These are phyloP conservation scores for Fagopyrum homotropicum DNA, from an alignment of 148 eudicot species.

Conservation along the genomic window DNA sequence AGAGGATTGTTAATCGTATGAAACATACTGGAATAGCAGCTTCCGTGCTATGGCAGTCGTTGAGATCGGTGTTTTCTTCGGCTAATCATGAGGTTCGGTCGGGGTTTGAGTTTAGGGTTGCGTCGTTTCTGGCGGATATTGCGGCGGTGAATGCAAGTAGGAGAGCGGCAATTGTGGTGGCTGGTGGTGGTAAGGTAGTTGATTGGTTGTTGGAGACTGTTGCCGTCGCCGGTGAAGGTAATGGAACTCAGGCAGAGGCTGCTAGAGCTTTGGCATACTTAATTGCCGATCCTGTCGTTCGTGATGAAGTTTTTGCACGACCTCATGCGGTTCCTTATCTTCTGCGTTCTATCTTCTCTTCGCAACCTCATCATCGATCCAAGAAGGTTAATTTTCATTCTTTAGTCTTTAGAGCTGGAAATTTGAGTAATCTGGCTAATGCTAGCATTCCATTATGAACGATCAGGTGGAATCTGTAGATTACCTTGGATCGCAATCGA, in stretches of 20 bases:
- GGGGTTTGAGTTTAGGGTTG: slow-evolving; percentile 88
- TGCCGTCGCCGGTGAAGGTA: slow-evolving; percentile 32
- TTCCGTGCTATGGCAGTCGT: slow-evolving; percentile 67
- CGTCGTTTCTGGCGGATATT: slow-evolving; percentile 85
- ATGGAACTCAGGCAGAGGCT: slow-evolving; percentile 73
- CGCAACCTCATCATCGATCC: slow-evolving; percentile 63
- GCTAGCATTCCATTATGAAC: not conserved
- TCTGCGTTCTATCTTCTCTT: slow-evolving; percentile 62
- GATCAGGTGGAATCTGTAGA: not conserved
- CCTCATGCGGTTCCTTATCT: slow-evolving; percentile 67
- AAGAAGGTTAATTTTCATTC: slow-evolving; percentile 41
- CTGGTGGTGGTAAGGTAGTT: slow-evolving; percentile 81
- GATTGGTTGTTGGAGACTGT: slow-evolving; percentile 83
- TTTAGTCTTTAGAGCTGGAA: not conserved
- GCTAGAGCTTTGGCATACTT: slow-evolving; percentile 92
- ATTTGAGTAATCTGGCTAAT: not conserved
- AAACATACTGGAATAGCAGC: slow-evolving; percentile 70
- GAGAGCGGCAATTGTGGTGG: slow-evolving; percentile 74
- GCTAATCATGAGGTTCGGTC: slow-evolving; percentile 74
- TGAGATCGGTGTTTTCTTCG: slow-evolving; percentile 65
- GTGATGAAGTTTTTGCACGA: slow-evolving; percentile 57
- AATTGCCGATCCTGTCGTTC: slow-evolving; percentile 73
- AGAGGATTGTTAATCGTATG: slow-evolving; percentile 37
- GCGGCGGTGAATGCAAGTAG: slow-evolving; percentile 73
- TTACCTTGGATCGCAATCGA: not conserved